A percentile compares a stretch with the other conserved stretches of the same genome.
These are phyloP conservation scores for Entelexis paramagnoliae DNA, from an alignment of 1,139 yeast species.

Conservation along the genomic window DNA sequence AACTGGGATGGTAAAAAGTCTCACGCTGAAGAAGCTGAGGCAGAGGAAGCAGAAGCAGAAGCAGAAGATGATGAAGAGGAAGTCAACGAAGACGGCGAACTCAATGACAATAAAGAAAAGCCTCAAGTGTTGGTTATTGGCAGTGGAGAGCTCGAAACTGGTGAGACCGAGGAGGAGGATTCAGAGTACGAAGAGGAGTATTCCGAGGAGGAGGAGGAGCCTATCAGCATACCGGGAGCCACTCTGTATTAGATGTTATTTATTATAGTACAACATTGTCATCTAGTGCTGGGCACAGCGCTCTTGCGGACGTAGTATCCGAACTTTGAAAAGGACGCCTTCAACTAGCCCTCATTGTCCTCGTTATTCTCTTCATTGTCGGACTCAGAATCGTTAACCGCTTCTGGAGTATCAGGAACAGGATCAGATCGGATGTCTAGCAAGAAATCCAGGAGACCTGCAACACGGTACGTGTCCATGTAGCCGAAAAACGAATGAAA, in stretches of 20 bases:
- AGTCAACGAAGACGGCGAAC: conserved; percentile 23
- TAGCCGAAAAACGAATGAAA: conserved; percentile 84
- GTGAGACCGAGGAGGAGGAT: conserved; percentile 7
- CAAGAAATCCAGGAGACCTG: conserved; percentile 62
- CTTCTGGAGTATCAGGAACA: conserved; percentile 10
- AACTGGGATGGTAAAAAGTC: conserved; percentile 48
- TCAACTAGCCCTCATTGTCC: conserved; percentile 13
- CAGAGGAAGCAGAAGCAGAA: conserved; percentile 26
- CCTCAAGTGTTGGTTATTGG: conserved; percentile 17
- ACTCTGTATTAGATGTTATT: background rate
- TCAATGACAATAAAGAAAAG: conserved; percentile 23
- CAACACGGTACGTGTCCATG: conserved; percentile 62
- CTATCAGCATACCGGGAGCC: background rate
- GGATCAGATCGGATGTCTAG: conserved; percentile 41
- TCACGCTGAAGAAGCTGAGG: conserved; percentile 25
- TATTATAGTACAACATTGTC: background rate
- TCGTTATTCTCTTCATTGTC: conserved; percentile 18
- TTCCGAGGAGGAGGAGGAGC: conserved; percentile 12
- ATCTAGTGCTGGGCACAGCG: no score
- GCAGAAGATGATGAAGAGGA: conserved; percentile 29
- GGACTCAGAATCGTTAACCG: conserved; percentile 16
- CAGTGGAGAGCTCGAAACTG: conserved; percentile 13
- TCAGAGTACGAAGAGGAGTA: conserved; percentile 9
- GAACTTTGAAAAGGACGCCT: no score
- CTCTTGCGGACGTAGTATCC: no score